Evolutionary conservation across 352 stramenopile genomes (phyloP), one percentile per base, ranked within the genome.

Genomic region (Phytophthora constricta): DNA sequence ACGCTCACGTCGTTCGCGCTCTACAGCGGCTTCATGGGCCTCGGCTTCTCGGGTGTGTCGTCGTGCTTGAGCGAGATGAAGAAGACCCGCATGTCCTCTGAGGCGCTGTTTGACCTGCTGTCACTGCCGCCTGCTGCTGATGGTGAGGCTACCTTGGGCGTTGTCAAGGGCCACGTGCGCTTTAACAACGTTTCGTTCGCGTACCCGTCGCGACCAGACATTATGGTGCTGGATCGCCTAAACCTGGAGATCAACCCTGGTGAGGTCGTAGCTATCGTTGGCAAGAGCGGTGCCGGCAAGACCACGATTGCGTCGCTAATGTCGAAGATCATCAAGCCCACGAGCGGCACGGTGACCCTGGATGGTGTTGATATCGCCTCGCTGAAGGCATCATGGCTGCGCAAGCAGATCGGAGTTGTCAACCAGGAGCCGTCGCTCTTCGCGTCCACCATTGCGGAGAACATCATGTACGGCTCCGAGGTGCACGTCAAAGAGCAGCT

Each of bases 11-110:
- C 90, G 3, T 98, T 98, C 56, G 86, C 92, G 23, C 62, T 97
- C 3, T 98, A 98, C 84, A 97, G 82, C 47, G 89, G 89, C 17
- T 95, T 97, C 56, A 96, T 98, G 79, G 89, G 86, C 25, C 78
- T 97, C 11, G 91, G 90, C 5, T 97, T 97, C 72, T 96, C 90
- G 16, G 81, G 84, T 0, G 71, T 98, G 11, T 93, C 89, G 26
- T 96, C 88, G 9, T 95, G 86, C 65, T 74, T 93, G 34, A 79
- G 89, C 19, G 86, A 97, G 46, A 76, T 96, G 41, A 87, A 80
- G 57, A 87, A 88, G 43, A 85, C 83, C 13, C 85, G 86, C 42
- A 84, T 90, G 58, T 90, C 86, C 27, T 95, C 86, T 1, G 72
- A 79, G 20, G 83, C 83, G 57, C 74, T 97, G 1, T 93, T 92